Conservation (phyloP, 2,329 filamentous ascomycete genomes). For the Pseudogymnoascus sp. region DNA sequence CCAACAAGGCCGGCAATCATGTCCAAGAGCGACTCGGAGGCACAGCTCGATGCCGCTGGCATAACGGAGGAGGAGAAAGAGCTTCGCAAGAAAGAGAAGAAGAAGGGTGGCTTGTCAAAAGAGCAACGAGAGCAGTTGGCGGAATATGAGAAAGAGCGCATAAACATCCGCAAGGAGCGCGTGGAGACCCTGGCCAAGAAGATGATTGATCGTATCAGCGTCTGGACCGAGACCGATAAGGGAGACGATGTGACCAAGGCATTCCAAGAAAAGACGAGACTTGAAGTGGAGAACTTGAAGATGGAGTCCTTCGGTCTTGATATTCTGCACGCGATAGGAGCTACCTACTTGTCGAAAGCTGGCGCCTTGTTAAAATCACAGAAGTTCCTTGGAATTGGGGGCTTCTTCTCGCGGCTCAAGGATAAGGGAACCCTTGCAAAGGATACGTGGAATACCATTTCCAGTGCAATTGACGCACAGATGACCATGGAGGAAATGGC, state of each 20-base stretch:
- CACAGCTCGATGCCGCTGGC: slow-evolving; percentile 53
- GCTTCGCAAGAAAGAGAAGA: slow-evolving; percentile 74
- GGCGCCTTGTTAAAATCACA: slow-evolving; percentile 85
- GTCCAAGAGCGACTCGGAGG: slow-evolving; percentile 76
- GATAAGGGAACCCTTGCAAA: slow-evolving; percentile 96
- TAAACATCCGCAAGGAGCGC: slow-evolving; percentile 76
- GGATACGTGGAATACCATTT: slow-evolving; percentile 98
- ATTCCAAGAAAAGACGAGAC: slow-evolving; percentile 87
- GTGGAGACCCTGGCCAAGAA: slow-evolving; percentile 78
- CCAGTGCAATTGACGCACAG: slow-evolving; percentile 91
- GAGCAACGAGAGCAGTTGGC: slow-evolving; percentile 89
- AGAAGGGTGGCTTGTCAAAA: slow-evolving; percentile 77
- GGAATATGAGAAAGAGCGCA: slow-evolving; percentile 80
- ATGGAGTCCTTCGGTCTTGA: slow-evolving; percentile 98
- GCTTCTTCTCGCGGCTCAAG: slow-evolving; percentile 88
- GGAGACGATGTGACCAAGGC: slow-evolving; percentile 72
- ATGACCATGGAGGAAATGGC: slow-evolving; percentile 99
- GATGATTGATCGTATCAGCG: slow-evolving; percentile 77
- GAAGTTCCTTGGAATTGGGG: slow-evolving; percentile 91
- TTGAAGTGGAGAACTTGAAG: slow-evolving; percentile 96
- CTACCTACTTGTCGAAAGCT: slow-evolving; percentile 82
- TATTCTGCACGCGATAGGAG: slow-evolving; percentile 88
- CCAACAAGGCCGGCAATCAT: slow-evolving; percentile 79
- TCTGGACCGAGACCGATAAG: slow-evolving; percentile 98
- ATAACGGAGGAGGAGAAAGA: slow-evolving; percentile 68